Conservation (phyloP, 2,329 filamentous ascomycete species). For the Xenosphaeropsis pyriputrescens region DNA sequence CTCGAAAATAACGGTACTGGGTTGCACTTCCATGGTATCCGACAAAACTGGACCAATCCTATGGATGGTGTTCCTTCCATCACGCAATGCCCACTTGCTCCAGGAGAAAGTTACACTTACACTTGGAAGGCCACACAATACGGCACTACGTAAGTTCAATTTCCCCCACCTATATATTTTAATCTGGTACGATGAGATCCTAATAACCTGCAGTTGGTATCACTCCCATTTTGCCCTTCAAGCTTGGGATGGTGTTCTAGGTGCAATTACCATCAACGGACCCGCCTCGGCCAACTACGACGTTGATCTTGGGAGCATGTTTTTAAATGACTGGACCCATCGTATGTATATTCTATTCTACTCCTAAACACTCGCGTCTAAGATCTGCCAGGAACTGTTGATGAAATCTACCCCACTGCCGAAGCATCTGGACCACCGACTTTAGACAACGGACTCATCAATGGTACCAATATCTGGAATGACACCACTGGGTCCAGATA, state of each 20-base stretch:
- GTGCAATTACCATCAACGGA: background rate
- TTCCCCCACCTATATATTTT: too few relatives aligned
- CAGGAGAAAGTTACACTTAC: conserved; percentile 22
- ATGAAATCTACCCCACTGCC: conserved; percentile 2
- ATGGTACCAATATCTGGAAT: conserved; percentile 5
- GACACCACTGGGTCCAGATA: conserved; percentile 5
- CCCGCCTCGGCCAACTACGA: conserved; percentile 4
- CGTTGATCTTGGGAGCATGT: conserved; percentile 6
- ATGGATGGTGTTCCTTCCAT: conserved; percentile 24
- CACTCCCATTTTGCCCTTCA: conserved; percentile 31
- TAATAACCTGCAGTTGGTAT: conserved; percentile 1
- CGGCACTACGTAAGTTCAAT: conserved; percentile 9
- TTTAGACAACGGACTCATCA: conserved; percentile 7
- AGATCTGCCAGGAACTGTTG: background rate
- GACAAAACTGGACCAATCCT: conserved; percentile 20
- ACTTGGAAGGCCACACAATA: conserved; percentile 22
- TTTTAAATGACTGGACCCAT: conserved; percentile 6
- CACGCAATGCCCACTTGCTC: conserved; percentile 24
- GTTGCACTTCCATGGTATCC: conserved; percentile 32
- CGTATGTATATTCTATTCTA: conserved; percentile 12
- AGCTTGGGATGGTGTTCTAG: conserved; percentile 32
- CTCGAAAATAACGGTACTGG: conserved; percentile 25
- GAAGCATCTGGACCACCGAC: conserved; percentile 3
- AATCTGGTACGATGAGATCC: too few relatives aligned
- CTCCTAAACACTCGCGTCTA: too few relatives aligned